Percentiles rank a stretch among this genome's conserved stretches.
Evolutionary conservation across 495 filamentous ascomycete genomes (phyloP).

Genomic region (Xylaria scruposa): DNA sequence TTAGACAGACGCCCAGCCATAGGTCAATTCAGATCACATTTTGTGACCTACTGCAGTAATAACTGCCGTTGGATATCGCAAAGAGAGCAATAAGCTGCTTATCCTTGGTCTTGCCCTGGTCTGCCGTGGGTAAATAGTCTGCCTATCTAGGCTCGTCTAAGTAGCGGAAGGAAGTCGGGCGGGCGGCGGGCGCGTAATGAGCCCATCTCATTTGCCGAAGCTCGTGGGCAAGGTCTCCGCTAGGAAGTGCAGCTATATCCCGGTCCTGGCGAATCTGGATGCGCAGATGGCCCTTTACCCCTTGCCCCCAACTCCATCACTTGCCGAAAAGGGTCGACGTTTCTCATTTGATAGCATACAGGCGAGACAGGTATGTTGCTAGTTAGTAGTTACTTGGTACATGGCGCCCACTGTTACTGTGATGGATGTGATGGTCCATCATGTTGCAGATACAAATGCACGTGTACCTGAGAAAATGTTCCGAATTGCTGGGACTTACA

Average conservation of each 20-base stretch:
- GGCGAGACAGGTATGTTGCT: too few relatives aligned
- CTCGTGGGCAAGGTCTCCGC: conserved; percentile 15
- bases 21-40: conserved; percentile 16
- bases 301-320: conserved; percentile 8
- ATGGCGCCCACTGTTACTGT: conserved; percentile 25
- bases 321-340: conserved; percentile 9
- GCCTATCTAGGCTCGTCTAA: not conserved
- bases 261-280: conserved; percentile 21
- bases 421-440: conserved; percentile 34
- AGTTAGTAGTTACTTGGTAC: not conserved
- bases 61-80: conserved; percentile 8
- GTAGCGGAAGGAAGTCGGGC: conserved; percentile 17
- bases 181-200: conserved; percentile 24
- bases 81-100: not conserved
- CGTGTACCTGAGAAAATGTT: not conserved
- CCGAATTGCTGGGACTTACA: conserved; percentile 20
- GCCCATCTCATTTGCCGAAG: conserved; percentile 22
- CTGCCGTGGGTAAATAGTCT: conserved; percentile 4
- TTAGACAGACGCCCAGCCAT: conserved; percentile 1
- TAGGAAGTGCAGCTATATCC: not conserved
- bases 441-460: conserved; percentile 13
- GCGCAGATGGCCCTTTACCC: conserved; percentile 3
- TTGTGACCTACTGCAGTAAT: not conserved
- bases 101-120: not conserved
- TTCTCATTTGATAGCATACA: conserved; percentile 3